Evolutionary conservation across 2,329 filamentous ascomycete species (phyloP).

Genomic region (Pseudocercospora macadamiae): DNA sequence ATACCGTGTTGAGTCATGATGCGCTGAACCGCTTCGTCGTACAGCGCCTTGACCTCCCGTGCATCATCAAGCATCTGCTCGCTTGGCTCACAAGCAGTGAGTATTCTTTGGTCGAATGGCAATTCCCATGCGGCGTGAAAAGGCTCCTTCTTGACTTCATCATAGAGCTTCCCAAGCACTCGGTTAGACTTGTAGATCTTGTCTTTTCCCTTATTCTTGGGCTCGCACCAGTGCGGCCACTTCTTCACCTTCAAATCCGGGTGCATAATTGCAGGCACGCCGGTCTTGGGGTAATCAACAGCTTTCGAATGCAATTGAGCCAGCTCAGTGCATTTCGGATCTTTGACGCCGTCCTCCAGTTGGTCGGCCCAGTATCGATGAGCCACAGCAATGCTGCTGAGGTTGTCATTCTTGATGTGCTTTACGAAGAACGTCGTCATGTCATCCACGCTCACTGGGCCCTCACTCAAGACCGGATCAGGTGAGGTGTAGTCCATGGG

Average conservation of each 20-base stretch:
- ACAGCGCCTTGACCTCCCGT: conserved; percentile 69
- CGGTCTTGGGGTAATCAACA: conserved; percentile 93
- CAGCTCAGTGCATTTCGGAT: conserved; percentile 70
- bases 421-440: conserved; percentile 84
- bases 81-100: conserved; percentile 62
- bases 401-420: conserved; percentile 88
- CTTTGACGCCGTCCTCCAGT: conserved; percentile 63
- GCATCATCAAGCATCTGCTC: conserved; percentile 62
- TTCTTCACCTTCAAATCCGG: conserved; percentile 60
- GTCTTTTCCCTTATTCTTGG: conserved; percentile 46
- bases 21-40: conserved; percentile 75
- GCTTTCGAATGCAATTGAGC: conserved; percentile 84
- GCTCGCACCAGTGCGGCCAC: conserved; percentile 89
- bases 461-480: conserved; percentile 58
- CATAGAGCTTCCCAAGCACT: conserved; percentile 80
- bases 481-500: conserved; percentile 77
- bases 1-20: conserved; percentile 87
- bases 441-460: conserved; percentile 70
- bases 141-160: conserved; percentile 68
- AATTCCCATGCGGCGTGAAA: conserved; percentile 74
- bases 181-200: conserved; percentile 67
- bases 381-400: conserved; percentile 77
- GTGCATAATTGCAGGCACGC: conserved; percentile 71
- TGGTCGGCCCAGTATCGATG: conserved; percentile 78
- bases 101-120: conserved; percentile 75